These are phyloP conservation scores for Penicillium canariense DNA, from an alignment of 495 filamentous ascomycete species.

Conservation along the genomic window DNA sequence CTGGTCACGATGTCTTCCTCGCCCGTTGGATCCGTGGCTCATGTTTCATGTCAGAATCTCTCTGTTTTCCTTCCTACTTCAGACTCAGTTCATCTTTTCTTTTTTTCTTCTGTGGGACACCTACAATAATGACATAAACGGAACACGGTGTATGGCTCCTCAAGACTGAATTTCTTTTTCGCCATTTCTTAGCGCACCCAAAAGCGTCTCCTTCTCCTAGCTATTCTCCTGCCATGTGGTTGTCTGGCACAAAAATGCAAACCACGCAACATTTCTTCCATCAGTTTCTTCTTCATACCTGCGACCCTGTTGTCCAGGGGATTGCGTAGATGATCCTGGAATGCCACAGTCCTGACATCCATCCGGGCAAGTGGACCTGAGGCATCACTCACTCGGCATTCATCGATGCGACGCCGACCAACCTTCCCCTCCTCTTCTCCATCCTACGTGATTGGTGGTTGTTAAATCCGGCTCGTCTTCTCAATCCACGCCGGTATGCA, in stretches of 20 bases:
- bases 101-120: slow-evolving; percentile 3
- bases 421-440: background rate
- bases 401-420: slow-evolving; percentile 1
- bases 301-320: slow-evolving; percentile 7
- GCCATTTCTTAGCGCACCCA: slow-evolving; percentile 5
- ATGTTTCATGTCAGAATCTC: background rate
- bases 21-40: background rate
- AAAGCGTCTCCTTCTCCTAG: slow-evolving; percentile 6
- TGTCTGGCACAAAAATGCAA: slow-evolving; percentile 11
- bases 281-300: background rate
- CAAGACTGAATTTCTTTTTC: slow-evolving; percentile 11
- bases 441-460: background rate
- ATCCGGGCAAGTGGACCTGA: too few species aligned
- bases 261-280: background rate
- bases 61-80: background rate
- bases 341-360: background rate
- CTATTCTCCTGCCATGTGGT: background rate
- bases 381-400: too few species aligned
- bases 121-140: slow-evolving; percentile 14
- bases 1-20: background rate
- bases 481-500: background rate
- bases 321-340: background rate
- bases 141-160: slow-evolving; percentile 6
- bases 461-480: background rate
- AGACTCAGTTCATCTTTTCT: background rate